phyloP scores from a whole-genome alignment of 495 filamentous ascomycete genomes.

The Astrothelium macrocarpum region DNA sequence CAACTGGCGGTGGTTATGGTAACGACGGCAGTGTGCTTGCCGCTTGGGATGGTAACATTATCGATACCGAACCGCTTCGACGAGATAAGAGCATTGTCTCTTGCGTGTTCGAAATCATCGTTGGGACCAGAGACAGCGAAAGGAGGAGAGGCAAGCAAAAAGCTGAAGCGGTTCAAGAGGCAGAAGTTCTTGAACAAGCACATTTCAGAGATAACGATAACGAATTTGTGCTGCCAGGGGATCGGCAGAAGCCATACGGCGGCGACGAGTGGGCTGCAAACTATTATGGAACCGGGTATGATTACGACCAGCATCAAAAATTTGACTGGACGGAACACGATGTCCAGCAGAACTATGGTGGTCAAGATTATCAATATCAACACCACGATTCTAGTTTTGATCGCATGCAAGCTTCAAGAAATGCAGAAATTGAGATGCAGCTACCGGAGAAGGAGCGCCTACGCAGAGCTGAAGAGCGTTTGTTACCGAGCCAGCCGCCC shows the following conservation, averaged over 20 bases:
- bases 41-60: constrained; percentile 62
- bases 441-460: constrained; percentile 34
- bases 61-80: constrained; percentile 81
- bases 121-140: constrained; percentile 77
- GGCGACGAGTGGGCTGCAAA: neutral
- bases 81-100: constrained; percentile 82
- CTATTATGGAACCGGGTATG: neutral
- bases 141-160: constrained; percentile 47
- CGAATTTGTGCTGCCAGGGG: neutral
- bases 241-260: neutral
- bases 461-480: constrained; percentile 29
- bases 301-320: neutral
- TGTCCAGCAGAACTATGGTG: constrained; percentile 15
- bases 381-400: constrained; percentile 33
- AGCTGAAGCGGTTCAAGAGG: constrained; percentile 21
- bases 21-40: constrained; percentile 30
- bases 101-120: constrained; percentile 69
- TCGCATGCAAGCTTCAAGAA: constrained; percentile 11
- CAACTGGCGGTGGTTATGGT: constrained; percentile 11
- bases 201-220: neutral
- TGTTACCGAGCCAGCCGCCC: constrained; percentile 33
- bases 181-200: constrained; percentile 3
- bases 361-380: constrained; percentile 9
- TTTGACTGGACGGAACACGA: constrained; percentile 30
- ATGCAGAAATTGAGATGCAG: constrained; percentile 19